Evolutionary conservation across 1,284 basidiomycete species (phyloP).

Genomic region (Ustilago sp.): DNA sequence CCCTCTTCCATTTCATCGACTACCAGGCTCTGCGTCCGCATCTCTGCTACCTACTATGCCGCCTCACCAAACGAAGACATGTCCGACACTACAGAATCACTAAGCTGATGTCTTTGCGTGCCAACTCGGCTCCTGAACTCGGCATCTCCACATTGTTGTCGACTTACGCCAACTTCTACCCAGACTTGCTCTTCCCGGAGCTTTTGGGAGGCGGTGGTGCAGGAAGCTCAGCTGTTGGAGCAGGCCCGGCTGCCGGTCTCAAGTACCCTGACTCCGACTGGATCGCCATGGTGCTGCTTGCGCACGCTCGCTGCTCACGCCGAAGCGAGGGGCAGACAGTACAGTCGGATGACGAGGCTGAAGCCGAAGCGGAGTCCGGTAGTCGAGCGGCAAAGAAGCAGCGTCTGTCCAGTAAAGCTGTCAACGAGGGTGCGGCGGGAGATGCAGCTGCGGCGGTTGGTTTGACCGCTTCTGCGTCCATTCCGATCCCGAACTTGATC

Average conservation of each 20-base stretch:
- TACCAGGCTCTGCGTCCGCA: conserved; percentile 51
- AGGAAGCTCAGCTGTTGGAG: conserved; percentile 29
- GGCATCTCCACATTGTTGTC: conserved; percentile 49
- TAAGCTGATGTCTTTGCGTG: conserved; percentile 50
- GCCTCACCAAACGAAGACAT: conserved; percentile 47
- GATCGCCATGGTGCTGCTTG: conserved; percentile 35
- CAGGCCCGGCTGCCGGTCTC: conserved; percentile 29
- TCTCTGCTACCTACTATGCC: conserved; percentile 53
- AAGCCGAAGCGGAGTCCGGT: conserved; percentile 7
- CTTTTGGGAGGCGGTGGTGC: conserved; percentile 35
- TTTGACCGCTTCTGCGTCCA: conserved; percentile 10
- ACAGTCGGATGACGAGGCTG: conserved; percentile 40
- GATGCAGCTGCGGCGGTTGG: conserved; percentile 17
- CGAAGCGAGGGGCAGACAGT: conserved; percentile 27
- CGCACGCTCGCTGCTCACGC: conserved; percentile 38
- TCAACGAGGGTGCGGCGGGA: conserved; percentile 17
- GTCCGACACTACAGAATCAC: conserved; percentile 57
- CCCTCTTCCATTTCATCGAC: conserved; percentile 59
- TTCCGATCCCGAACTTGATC: conserved; percentile 44
- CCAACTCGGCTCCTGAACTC: conserved; percentile 36
- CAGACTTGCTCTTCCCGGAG: conserved; percentile 55
- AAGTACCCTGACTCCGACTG: conserved; percentile 53
- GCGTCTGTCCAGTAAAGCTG: conserved; percentile 22
- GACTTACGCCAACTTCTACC: conserved; percentile 56
- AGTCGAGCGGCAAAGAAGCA: conserved; percentile 21